Evolutionary conservation across 2,329 filamentous ascomycete species (phyloP), one percentile per base, ranked within the genome.

Genomic region (Trichoderma simmonsii): DNA sequence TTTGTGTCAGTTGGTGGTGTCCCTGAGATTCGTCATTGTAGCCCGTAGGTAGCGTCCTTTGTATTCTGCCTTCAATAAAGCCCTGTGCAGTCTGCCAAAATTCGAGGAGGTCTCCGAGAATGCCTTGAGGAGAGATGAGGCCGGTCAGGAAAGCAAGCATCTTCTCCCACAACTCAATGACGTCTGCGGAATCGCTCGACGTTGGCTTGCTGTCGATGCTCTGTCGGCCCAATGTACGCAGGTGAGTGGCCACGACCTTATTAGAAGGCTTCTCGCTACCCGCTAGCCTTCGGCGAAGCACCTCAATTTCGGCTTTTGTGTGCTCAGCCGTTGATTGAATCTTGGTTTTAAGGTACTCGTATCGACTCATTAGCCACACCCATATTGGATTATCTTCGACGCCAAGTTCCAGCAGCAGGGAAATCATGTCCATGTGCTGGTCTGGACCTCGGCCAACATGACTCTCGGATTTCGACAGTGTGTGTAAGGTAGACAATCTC

Each of bases 301-400:
- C 92, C 80, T 99, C 96, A 75, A 98, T 94, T 81, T 99, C 95
- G 21, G 97, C 90, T 79, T 92, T 93, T 67, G 92, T 91, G n/a
- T 94, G 90, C 74, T 98, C 94, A 67, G 94, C 93, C 15, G 91
- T 92, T 0, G 88, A 86, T 56, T 90, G 89, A 68, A 98, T 95
- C 79, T 93, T 97, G 75, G 90, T 90, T 81, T 96, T 98, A 71
- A 99, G 86, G 78, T 95, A 91, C 75, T 97, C 93, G 78, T 95
- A 97, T 60, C 93, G 91, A 78, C 94, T 97, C 70, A 95, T 85
- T 30, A 99, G 89, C 95, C 96, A 99, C 12, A 97, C 88, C 93
- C 93, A 97, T 74, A 99, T 97, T 1, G 96, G 96, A 77, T 97
- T 99, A 73, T 98, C 94, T 11, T 97, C 92, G 3, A 97, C 94